Conservation (phyloP, 75 land plant genomes). For the Pseudotsuga menziesii region DNA sequence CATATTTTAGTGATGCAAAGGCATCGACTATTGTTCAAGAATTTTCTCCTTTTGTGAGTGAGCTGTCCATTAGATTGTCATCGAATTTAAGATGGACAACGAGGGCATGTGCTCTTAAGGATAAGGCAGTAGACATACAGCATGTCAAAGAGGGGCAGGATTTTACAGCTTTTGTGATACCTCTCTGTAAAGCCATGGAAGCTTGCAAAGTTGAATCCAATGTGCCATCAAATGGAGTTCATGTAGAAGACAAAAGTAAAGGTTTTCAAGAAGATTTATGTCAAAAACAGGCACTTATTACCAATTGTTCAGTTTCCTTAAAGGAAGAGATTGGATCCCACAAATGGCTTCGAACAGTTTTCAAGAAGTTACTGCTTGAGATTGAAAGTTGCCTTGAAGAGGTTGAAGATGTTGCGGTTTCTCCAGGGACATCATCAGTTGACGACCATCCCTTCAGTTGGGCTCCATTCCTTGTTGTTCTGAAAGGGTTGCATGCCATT, state of each 20-base stretch:
- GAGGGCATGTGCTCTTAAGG: constrained; percentile 14
- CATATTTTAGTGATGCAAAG: constrained; percentile 22
- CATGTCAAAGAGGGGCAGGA: constrained; percentile 50
- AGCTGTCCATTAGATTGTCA: constrained; percentile 41
- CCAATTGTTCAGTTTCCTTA: background rate
- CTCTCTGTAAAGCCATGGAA: constrained; percentile 46
- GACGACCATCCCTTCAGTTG: constrained; percentile 26
- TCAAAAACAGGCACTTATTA: background rate
- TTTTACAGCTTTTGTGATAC: constrained; percentile 58
- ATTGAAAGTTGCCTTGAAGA: constrained; percentile 47
- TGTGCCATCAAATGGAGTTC: constrained; percentile 4
- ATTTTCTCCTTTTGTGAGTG: constrained; percentile 67
- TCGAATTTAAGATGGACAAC: constrained; percentile 32
- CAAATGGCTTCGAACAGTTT: constrained; percentile 38
- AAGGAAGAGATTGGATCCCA: constrained; percentile 37
- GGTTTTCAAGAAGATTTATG: constrained; percentile 4
- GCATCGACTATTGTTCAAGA: constrained; percentile 40
- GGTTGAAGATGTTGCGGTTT: constrained; percentile 26
- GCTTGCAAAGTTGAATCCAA: constrained; percentile 23
- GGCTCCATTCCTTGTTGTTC: constrained; percentile 54
- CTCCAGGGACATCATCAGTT: constrained; percentile 8
- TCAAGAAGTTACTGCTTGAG: constrained; percentile 41
- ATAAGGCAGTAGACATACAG: constrained; percentile 15
- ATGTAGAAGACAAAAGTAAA: constrained; percentile 16
- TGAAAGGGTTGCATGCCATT: constrained; percentile 65